Evolutionary conservation across 2,329 filamentous ascomycete species (phyloP), one percentile per base, ranked within the genome.

Genomic region (Penicillium verrucosum): DNA sequence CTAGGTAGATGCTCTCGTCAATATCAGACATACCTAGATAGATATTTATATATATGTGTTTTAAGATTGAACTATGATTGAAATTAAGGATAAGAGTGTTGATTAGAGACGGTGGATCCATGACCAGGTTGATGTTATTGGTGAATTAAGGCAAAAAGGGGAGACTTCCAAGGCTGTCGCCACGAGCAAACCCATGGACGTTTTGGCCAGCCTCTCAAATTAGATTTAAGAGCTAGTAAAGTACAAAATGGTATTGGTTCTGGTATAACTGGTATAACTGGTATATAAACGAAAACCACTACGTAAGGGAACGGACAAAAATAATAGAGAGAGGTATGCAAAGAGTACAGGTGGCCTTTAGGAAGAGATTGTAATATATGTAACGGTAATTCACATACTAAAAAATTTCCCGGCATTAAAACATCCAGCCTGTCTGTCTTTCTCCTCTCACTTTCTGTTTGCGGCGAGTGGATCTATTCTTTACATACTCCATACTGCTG

Each of bases 281-380:
- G 34, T 21, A 49, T 40, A 5, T 12, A 38, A 7, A 29, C n/a
- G n/a, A 40, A 27, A 49, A 12, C 4, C 14, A 25, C 7, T 48
- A 37, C 5, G 14, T 46, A 46, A 46, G 29, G 16, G 5, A 10
- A 11, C 27, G 4, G 44, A 14, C n/a, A 21, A 38, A 38, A 29
- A 30, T 18, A n/a, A 29, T 16, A 10, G 6, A 18, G 21, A 18
- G 3, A n/a, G 18, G 34, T 11, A 36, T 23, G 14, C 14, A 11
- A 16, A 42, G 25, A 29, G 54, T 57, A 57, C 44, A 57, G 55
- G 55, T 57, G 51, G 55, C 55, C 55, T 57, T 37, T 37, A 29
- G 25, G 23, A 43, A 40, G 14, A 32, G 30, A 14, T n/a, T n/a
- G 16, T 29, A 27, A n/a, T 5, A 6, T 2, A 34, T 3, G 51